Evolutionary conservation across 176 grass and related monocot species (phyloP).

Genomic region (Triticum monococcum): DNA sequence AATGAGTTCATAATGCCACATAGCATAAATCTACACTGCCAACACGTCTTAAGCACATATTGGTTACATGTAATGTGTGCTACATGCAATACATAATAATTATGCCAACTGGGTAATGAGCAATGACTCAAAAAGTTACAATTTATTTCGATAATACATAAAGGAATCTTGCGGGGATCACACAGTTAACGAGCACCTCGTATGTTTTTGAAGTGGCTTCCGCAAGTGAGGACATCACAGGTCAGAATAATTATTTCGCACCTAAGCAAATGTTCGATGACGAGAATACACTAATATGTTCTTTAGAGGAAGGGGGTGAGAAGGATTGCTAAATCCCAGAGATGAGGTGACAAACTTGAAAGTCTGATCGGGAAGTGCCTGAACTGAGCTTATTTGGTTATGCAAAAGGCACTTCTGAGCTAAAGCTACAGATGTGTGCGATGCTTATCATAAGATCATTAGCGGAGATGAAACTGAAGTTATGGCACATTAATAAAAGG

Average conservation of each 20-base stretch:
- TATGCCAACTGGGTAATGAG: neutral
- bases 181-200: neutral
- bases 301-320: conserved; percentile 2
- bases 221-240: neutral
- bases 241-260: neutral
- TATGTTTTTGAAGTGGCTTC: neutral
- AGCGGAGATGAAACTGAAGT: conserved; percentile 5
- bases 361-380: conserved; percentile 13
- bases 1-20: neutral
- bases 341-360: conserved; percentile 9
- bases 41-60: neutral
- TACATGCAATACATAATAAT: conserved; percentile 7
- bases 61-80: neutral
- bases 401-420: neutral
- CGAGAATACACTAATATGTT: neutral
- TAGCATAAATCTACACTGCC: neutral
- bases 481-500: neutral
- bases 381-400: conserved; percentile 5
- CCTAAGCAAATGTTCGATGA: neutral
- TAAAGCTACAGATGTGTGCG: neutral
- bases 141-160: neutral
- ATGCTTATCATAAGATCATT: conserved; percentile 19
- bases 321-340: conserved; percentile 6
- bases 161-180: conserved; percentile 1
- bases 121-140: neutral